Base-by-base conservation (phyloP, 1,284 basidiomycete genomes). In the Ustilago trichophora region DNA sequence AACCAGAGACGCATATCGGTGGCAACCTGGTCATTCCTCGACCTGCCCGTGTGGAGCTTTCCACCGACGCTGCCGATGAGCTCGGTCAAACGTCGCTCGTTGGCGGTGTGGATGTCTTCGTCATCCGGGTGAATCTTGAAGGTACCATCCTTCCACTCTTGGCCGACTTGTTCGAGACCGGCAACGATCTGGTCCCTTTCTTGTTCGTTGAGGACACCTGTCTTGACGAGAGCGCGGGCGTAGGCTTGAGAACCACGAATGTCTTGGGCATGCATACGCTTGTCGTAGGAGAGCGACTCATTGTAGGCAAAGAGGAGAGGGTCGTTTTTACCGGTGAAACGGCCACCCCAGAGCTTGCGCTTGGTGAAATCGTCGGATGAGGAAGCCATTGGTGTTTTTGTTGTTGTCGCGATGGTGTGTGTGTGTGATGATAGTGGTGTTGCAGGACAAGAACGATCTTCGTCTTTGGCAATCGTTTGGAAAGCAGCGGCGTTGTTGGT, bases 21-120 rank as follows among this genome's bases (percentile, higher is more conserved):
- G 6, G 93, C 93, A 60, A 97, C 94, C 83, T 98, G 95, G 82
- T 98, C 95, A 82, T 98, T 98, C 50, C 95, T 87, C 58, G 91
- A 94, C 54, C 95, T 88, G 33, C 95, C 96, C 0, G 96, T 98
- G 82, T 98, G 95, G 12, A 80, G 72, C 69, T 78, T 79, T 35
- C 82, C 82, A 9, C 82, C 82, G 12, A 81, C 80, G 43, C 77
- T 58, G 0, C 95, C 95, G 57, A 98, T 92, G 59, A 98, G 84
- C 84, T 98, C 95, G 69, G 89, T 92, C 72, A 98, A 83, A 26
- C 95, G 87, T 49, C 96, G 89, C 83, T 98, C 95, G 80, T 98
- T 98, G 55, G 96, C 96, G n/a, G 95, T 98, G 82, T 98, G 95
- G 60, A 98, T 98, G 80, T 98, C 95, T 80, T 98, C 95, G 80